Conservation (phyloP, 257 asterid species). For the Anisodus acutangulus region DNA sequence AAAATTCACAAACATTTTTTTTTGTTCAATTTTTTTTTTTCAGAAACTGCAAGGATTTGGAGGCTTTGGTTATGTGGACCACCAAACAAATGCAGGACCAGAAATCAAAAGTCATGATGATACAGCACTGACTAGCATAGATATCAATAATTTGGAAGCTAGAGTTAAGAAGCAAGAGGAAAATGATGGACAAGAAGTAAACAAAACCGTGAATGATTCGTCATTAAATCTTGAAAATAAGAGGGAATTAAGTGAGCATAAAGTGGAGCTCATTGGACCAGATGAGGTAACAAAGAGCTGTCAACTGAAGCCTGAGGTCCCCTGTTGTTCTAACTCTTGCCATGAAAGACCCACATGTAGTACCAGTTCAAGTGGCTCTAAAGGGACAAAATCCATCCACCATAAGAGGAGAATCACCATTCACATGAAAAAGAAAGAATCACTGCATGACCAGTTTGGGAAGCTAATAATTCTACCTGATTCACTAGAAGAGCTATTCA, state of each 20-base stretch:
- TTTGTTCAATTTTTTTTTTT: conserved; percentile 9
- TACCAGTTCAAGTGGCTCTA: conserved; percentile 24
- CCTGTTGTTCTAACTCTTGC: conserved; percentile 33
- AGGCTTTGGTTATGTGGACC: conserved; percentile 50
- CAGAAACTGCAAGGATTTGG: conserved; percentile 64
- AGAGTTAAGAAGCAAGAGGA: conserved; percentile 29
- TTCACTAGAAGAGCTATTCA: conserved; percentile 67
- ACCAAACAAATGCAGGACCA: conserved; percentile 34
- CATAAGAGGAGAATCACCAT: conserved; percentile 74
- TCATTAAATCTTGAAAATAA: conserved; percentile 43
- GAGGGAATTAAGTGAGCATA: conserved; percentile 37
- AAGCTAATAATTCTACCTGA: conserved; percentile 73
- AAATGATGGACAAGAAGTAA: conserved; percentile 30
- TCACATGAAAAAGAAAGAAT: conserved; percentile 45
- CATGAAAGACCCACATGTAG: conserved; percentile 37
- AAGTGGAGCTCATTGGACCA: conserved; percentile 37
- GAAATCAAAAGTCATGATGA: conserved; percentile 25
- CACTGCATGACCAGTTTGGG: conserved; percentile 39
- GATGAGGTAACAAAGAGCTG: conserved; percentile 27
- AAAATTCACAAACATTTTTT: background rate
- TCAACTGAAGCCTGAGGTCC: conserved; percentile 33
- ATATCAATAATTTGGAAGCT: conserved; percentile 22
- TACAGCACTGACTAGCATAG: conserved; percentile 21
- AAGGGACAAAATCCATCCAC: conserved; percentile 39
- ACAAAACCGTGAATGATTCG: conserved; percentile 50